Evolutionary conservation across 129 eudicot genomes (phyloP).

Genomic region (Ambrosia trifida): DNA sequence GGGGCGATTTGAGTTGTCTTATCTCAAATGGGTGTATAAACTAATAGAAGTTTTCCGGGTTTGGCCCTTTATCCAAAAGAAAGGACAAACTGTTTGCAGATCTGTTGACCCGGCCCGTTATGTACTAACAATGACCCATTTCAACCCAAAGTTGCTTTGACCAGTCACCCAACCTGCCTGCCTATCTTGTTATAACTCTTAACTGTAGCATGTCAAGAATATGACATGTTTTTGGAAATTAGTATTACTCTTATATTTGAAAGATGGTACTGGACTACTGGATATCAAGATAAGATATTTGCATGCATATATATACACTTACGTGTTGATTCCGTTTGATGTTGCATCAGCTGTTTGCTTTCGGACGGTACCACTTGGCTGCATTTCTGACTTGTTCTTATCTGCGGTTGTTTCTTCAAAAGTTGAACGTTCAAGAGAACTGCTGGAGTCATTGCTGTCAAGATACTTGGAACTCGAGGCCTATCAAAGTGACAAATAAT

Average conservation of each 20-base stretch:
- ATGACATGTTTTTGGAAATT: neutral
- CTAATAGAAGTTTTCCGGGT: neutral
- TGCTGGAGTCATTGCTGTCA: constrained; percentile 14
- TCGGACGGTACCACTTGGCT: constrained; percentile 28
- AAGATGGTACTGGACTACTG: neutral
- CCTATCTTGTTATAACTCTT: neutral
- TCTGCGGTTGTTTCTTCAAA: constrained; percentile 25
- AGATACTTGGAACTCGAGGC: constrained; percentile 15
- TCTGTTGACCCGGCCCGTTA: neutral
- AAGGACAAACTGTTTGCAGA: neutral
- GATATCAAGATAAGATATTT: neutral
- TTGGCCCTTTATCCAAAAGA: no score
- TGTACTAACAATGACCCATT: neutral
- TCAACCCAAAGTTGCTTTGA: constrained; percentile 1
- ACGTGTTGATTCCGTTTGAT: constrained; percentile 50
- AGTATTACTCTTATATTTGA: neutral
- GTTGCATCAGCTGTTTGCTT: constrained; percentile 33
- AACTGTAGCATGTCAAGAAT: neutral
- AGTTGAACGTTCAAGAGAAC: constrained; percentile 15
- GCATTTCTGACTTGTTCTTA: constrained; percentile 21
- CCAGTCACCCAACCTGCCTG: neutral
- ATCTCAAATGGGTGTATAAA: neutral
- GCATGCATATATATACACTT: constrained; percentile 42
- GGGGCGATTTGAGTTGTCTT: neutral
- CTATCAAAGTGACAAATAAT: constrained; percentile 32